Evolutionary conservation across 768 basidiomycete genomes (phyloP).

Genomic region (Mycena polygramma): DNA sequence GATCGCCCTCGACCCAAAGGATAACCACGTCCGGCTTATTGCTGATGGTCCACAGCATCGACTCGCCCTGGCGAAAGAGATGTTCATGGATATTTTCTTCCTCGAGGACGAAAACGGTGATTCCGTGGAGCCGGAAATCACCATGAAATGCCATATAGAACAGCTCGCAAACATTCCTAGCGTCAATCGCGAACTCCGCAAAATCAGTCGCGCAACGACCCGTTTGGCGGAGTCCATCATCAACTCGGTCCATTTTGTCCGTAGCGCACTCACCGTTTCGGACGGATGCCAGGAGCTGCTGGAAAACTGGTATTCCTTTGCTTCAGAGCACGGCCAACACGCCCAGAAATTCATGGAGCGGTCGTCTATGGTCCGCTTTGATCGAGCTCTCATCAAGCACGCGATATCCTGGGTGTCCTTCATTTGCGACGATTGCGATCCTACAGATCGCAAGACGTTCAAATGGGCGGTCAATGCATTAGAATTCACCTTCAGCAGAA

Average conservation of each 20-base stretch:
- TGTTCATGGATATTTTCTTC: slow-evolving; percentile 76
- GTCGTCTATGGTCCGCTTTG: slow-evolving; percentile 77
- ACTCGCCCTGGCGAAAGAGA: slow-evolving; percentile 80
- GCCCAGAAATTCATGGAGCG: slow-evolving; percentile 91
- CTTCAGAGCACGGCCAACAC: slow-evolving; percentile 95
- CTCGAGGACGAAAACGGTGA: slow-evolving; percentile 76
- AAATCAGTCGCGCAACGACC: slow-evolving; percentile 91
- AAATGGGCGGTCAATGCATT: slow-evolving; percentile 98
- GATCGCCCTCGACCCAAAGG: slow-evolving; percentile 86
- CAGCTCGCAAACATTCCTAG: slow-evolving; percentile 91
- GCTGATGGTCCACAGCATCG: slow-evolving; percentile 90
- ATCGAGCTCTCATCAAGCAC: slow-evolving; percentile 85
- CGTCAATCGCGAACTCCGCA: slow-evolving; percentile 91
- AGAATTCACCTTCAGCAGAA: slow-evolving; percentile 91
- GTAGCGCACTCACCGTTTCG: slow-evolving; percentile 70
- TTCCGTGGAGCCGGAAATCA: slow-evolving; percentile 56
- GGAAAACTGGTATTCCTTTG: slow-evolving; percentile 95
- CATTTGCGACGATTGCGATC: slow-evolving; percentile 98
- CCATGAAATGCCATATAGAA: slow-evolving; percentile 71
- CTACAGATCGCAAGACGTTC: slow-evolving; percentile 95
- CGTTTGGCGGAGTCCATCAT: slow-evolving; percentile 94
- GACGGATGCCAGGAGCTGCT: slow-evolving; percentile 85
- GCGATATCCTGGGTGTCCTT: slow-evolving; percentile 99
- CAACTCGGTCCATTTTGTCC: slow-evolving; percentile 90
- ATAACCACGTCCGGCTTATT: slow-evolving; percentile 91